Evolutionary conservation across 176 grass and related monocot species (phyloP), one percentile per base, ranked within the genome.

Genomic region (Paspalum notatum): DNA sequence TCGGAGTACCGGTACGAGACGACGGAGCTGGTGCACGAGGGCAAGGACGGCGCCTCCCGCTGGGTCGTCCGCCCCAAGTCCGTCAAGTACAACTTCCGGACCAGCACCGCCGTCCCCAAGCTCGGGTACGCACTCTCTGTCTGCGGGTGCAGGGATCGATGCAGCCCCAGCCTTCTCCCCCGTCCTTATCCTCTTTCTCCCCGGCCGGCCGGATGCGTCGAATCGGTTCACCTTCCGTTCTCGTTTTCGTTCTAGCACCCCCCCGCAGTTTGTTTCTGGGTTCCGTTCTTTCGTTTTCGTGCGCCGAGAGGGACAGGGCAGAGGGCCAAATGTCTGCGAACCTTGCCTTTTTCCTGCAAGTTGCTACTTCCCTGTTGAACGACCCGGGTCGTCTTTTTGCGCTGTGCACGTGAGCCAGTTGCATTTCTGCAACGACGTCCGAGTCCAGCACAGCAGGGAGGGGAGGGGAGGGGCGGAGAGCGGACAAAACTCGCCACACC

Each of bases 11-110:
- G 80, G 64, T 98, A 98, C 90, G 85, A 94, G 63, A 98, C 95
- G 13, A 98, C 95, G 13, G 92, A 98, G 81, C 80, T 98, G 78
- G 95, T 94, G 42, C 92, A 98, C 85, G 95, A 94, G 85, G 89
- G 24, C 77, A 83, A 77, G 67, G 92, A 92, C 74, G 92, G 95
- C 63, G 59, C 87, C 14, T 94, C 88, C 25, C 77, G 84, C 53
- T 98, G 95, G 95, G 64, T 92, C 56, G 95, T 98, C 38, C 85
- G 77, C 80, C 95, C 95, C 17, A 98, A 91, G 78, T 83, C 90
- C 83, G 90, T 98, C 78, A 71, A 55, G 9, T 98, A 98, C 92
- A 70, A 93, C 57, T 98, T 94, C 95, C 86, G 68, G 86, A 94
- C 95, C 84, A 51, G 62, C 59, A 89, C 87, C 84, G 61, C 37